Evolutionary conservation across 2,329 filamentous ascomycete genomes (phyloP), one percentile per base, ranked within the genome.

Genomic region (Botrytis byssoidea): DNA sequence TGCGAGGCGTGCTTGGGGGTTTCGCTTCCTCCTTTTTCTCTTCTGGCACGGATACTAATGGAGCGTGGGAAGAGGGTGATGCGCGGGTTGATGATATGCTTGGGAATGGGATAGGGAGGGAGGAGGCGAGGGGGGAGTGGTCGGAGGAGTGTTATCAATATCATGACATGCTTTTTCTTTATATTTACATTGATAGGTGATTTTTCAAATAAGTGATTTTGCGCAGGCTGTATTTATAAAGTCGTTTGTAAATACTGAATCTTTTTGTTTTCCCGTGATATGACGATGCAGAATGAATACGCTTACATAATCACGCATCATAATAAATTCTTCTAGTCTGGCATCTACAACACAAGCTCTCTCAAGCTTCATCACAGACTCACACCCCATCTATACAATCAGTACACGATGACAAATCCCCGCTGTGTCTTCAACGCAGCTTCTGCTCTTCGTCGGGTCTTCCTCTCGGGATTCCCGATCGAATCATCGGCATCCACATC

Each of bases 391-490:
- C 22, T 1, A 29, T 12, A 37, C 25, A 8, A 42, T 16, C 2
- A 71, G 16, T n/a, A 65, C 37, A 78, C 16, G 25, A 80, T 80
- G 79, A 73, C 74, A 32, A 78, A 46, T 68, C 74, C 77, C 67
- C 79, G 71, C 73, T 79, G 77, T 67, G 67, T 85, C 60, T 84
- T 83, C 79, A 84, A 83, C 76, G 83, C 85, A 70, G 83, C 83
- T n/a, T 77, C 81, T 51, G 85, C 85, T 74, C 83, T 88, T 8
- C 83, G 84, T 64, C 82, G 83, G 71, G 84, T 87, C 66, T 86
- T 88, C 76, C 76, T 87, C 76, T 81, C 81, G 65, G 51, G 51
- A 57, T 3, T 57, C 51, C 82, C 82, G 70, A 77, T 79, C 75
- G 79, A 82, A 57, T 18, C n/a, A 57, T 29, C n/a, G 6, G 71